A percentile compares a stretch with the other conserved stretches of the same genome.
phyloP scores from a whole-genome alignment of 495 filamentous ascomycete species.

The Xylaria nigripes region DNA sequence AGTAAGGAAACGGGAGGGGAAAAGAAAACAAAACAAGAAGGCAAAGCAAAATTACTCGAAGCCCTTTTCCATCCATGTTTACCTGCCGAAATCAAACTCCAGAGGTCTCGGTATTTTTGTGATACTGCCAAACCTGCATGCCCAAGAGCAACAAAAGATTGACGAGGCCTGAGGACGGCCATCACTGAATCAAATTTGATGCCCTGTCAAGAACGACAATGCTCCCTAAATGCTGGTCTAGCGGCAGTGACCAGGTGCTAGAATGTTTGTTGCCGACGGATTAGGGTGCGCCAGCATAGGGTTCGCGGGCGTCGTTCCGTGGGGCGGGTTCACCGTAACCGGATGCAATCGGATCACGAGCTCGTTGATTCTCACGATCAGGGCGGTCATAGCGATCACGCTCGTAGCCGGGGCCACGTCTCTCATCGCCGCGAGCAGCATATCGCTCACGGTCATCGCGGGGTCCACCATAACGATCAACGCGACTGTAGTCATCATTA shows the following conservation, averaged over 20 bases:
- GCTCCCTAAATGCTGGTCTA: conserved; percentile 19
- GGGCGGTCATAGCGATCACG: conserved; percentile 49
- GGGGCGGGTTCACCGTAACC: conserved; percentile 52
- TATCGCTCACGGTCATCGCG: conserved; percentile 39
- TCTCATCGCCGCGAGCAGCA: conserved; percentile 38
- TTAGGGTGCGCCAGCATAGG: conserved; percentile 43
- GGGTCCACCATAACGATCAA: conserved; percentile 36
- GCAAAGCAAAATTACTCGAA: conserved; percentile 20
- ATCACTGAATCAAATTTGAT: conserved; percentile 11
- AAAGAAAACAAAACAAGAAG: conserved; percentile 15
- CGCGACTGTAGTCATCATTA: conserved; percentile 55
- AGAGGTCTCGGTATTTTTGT: conserved; percentile 24
- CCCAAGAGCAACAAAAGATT: conserved; percentile 19
- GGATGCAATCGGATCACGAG: conserved; percentile 43
- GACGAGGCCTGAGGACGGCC: conserved; percentile 4
- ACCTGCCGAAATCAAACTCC: conserved; percentile 31
- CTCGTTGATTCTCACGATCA: conserved; percentile 36
- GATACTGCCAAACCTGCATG: conserved; percentile 23
- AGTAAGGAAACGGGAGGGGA: conserved; percentile 16
- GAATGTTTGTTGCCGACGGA: neutral
- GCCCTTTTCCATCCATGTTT: conserved; percentile 30
- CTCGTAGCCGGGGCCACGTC: conserved; percentile 46
- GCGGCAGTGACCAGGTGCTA: conserved; percentile 2
- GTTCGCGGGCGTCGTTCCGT: conserved; percentile 54
- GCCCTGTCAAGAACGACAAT: neutral